Evolutionary conservation across 169 alveolate genomes (phyloP), one percentile per base, ranked within the genome.

Genomic region (Toxoplasma gondii): DNA sequence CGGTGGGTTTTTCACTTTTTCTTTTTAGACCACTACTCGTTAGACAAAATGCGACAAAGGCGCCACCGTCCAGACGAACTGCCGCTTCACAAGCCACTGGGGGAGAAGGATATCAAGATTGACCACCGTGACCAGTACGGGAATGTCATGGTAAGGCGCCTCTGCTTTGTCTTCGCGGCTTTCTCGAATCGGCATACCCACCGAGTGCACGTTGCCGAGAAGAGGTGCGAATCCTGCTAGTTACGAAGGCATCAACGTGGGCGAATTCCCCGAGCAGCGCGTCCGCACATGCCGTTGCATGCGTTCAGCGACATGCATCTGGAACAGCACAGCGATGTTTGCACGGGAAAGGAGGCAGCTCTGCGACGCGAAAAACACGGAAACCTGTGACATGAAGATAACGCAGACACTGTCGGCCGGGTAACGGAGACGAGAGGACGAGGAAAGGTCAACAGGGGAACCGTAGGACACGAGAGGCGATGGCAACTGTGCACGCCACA

Each of bases 71-170:
- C 93, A 22, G 49, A 39, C n/a, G 90, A 88, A 58, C 58, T 43
- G 67, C 96, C 96, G 44, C 78, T 93, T 1, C 96, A 93, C 96
- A 93, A 74, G 81, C 54, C 96, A 5, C 74, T 45, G 43, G 74
- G 36, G 16, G 88, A 49, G 49, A 82, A 74, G 43, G 96, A 93
- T 27, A 91, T 93, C n/a, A 93, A 93, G 43, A 43, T 93, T 0
- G 96, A 93, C 49, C 88, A 88, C 70, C 78, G 93, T 10, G 96
- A 93, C 88, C 53, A 41, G 43, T 93, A 53, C 27, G 96, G 96
- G 39, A 70, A 82, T 36, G 96, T 91, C 49, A 93, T 93, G 96
- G 96, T 93, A 36, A 49, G 58, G 58, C 41, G 95, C 49, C 24
- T 39, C 34, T n/a, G 36, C n/a, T 49, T 49, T 22, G 2, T 34